Base-by-base conservation (phyloP, 164 flowering plant genomes). In the Santalum album region DNA sequence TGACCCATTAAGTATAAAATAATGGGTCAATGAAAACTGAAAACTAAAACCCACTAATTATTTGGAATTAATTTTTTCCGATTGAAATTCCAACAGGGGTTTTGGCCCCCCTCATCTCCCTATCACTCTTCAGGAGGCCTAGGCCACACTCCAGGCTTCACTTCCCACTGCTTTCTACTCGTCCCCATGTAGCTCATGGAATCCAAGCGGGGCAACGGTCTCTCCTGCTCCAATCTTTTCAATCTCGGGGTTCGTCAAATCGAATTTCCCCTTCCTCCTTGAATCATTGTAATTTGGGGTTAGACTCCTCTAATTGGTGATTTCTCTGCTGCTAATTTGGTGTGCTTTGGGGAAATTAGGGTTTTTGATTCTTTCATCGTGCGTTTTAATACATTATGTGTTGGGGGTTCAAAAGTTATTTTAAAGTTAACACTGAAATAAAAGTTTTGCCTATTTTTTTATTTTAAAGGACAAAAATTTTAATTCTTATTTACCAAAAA, bases 191-290 rank as follows among this genome's bases (percentile, higher is more conserved):
- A 43, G 17, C 40, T 32, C 53, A 87, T 87, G 92, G 96, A 82
- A 60, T 53, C 56, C 27, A 75, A 70, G 67, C 56, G 71, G 44
- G 70, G 56, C 53, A 76, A 72, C 53, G 65, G 72, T 25, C 54
- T 65, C 27, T 65, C 81, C 9, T 76, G 64, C 71, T 62, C 86
- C 44, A 79, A 76, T 63, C 87, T 83, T 63, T 87, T 90, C 82
- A 82, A 90, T 69, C 95, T 87, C 53, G 91, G 9, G 34, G 34
- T 29, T 29, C 34, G 34, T 29, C 4, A 29, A 4, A 9, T 29
- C 6, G 9, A 29, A 4, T 29, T 29, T 29, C 9, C 6, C 34
- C 9, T 9, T 29, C 6, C 4, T 29, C 4, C n/a, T n/a, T n/a
- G n/a, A n/a, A 29, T 29, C 9, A 29, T 29, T 29, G 4, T 29